Evolutionary conservation across 345 rosid genomes (phyloP).

Genomic region (Eucalyptus guilfoylei): DNA sequence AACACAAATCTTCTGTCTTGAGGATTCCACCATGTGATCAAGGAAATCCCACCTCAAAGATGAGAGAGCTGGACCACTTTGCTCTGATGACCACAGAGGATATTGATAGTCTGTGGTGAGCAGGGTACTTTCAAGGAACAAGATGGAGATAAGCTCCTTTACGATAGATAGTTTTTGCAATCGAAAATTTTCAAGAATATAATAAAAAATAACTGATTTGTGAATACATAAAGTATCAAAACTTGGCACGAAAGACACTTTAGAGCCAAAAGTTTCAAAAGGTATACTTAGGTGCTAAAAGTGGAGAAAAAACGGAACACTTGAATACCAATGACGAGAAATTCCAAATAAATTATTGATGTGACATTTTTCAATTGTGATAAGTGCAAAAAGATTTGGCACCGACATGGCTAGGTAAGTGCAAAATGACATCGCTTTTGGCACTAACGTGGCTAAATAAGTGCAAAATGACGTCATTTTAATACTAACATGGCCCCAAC

Average conservation of each 20-base stretch:
- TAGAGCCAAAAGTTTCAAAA: no score
- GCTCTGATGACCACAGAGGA: background rate
- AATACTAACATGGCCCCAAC: fast-evolving
- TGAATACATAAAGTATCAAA: fast-evolving
- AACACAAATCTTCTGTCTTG: background rate
- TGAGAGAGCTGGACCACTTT: background rate
- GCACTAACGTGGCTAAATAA: fast-evolving
- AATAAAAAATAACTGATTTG: background rate
- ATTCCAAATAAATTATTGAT: fast-evolving
- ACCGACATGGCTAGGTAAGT: fast-evolving
- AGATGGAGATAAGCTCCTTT: background rate
- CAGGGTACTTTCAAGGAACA: background rate
- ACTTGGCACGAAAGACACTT: fast-evolving
- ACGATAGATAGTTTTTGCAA: background rate
- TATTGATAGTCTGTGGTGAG: background rate
- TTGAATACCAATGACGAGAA: no score
- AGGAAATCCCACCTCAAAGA: background rate
- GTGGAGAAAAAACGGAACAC: no score
- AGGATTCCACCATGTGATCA: background rate
- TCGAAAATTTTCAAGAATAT: background rate
- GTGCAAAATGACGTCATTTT: no score
- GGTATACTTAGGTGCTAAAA: fast-evolving
- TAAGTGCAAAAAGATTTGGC: no score
- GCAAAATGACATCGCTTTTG: no score
- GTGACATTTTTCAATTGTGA: no score